Base-by-base conservation (phyloP, 75 land plant genomes). In the Pinus tabuliformis region DNA sequence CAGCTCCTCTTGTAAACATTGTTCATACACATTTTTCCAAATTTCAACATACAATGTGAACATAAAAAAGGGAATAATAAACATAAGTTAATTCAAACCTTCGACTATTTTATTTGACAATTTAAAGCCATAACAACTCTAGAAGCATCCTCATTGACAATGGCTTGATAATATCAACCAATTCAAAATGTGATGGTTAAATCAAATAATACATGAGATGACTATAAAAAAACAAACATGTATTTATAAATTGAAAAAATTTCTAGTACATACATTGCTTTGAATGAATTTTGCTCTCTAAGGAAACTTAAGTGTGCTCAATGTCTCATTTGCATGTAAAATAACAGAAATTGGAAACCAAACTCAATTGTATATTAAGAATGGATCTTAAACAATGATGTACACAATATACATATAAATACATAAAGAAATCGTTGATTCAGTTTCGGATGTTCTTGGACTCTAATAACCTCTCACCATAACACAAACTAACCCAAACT, bases 271-370 rank as follows among this genome's bases (percentile, higher is more conserved):
- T 82, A 96, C 97, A 86, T 94, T 96, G 80, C 94, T 96, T 59
- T 89, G 99, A 76, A 96, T 96, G 59, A 94, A 87, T 81, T 94
- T 94, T 62, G 95, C 95, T 72, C 99, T 88, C 76, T 96, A 97
- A 65, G 97, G 97, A 92, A 96, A 96, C 78, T 91, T 94, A 4
- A 96, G 88, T 73, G 97, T 94, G 84, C 96, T 96, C 72, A 94
- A 73, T 58, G 99, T 96, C 81, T 96, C 99, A 61, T 84, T 73
- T 73, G 95, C 86, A 83, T 26, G 26, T 26, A 26, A 26, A 26
- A 26, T 26, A 26, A 26, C 26, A 26, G 26, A 26, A 26, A 26
- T 26, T 26, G 26, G 26, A 26, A 26, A 26, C 26, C 26, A 26
- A 26, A 26, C 26, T 26, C 26, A 26, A 26, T 26, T 26, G 26